Percentiles rank a stretch among this genome's conserved stretches.
Conservation (phyloP, 202 grass and related monocot species). For the Schoenoplectus triqueter region DNA sequence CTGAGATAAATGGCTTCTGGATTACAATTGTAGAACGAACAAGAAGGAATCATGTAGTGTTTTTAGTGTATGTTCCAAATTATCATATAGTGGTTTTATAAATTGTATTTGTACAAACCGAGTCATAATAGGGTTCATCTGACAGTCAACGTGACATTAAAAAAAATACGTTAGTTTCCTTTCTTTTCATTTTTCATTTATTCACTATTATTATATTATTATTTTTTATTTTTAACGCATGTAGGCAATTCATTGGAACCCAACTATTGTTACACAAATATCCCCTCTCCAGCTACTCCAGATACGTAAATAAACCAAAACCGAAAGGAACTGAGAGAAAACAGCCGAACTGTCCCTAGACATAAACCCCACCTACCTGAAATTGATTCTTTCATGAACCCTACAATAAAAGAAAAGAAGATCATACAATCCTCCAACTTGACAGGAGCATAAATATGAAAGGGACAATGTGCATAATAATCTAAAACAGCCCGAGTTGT, state of each 20-base stretch:
- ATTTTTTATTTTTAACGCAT: not conserved
- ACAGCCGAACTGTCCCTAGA: too few species aligned
- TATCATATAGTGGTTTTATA: slow-evolving; percentile 62
- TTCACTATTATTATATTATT: not conserved
- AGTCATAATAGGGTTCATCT: slow-evolving; percentile 18
- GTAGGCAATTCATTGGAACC: not conserved
- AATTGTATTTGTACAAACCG: not conserved
- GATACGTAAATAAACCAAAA: too few species aligned
- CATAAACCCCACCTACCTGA: too few species aligned
- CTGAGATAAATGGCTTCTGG: slow-evolving; percentile 30
- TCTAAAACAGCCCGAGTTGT: too few species aligned
- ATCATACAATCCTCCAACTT: too few species aligned
- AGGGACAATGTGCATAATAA: too few species aligned
- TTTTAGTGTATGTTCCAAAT: not conserved
- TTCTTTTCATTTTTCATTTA: not conserved
- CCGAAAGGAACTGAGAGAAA: too few species aligned
- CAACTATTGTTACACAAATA: too few species aligned
- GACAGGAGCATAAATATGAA: too few species aligned
- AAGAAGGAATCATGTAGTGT: slow-evolving; percentile 48
- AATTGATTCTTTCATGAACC: too few species aligned
- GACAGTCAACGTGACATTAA: not conserved
- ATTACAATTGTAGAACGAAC: not conserved
- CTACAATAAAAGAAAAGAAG: too few species aligned
- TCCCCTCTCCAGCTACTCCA: too few species aligned
- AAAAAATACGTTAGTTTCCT: not conserved